These are phyloP conservation scores for Acanthamoeba healyi DNA, from an alignment of 208 protist species.

Conservation along the genomic window DNA sequence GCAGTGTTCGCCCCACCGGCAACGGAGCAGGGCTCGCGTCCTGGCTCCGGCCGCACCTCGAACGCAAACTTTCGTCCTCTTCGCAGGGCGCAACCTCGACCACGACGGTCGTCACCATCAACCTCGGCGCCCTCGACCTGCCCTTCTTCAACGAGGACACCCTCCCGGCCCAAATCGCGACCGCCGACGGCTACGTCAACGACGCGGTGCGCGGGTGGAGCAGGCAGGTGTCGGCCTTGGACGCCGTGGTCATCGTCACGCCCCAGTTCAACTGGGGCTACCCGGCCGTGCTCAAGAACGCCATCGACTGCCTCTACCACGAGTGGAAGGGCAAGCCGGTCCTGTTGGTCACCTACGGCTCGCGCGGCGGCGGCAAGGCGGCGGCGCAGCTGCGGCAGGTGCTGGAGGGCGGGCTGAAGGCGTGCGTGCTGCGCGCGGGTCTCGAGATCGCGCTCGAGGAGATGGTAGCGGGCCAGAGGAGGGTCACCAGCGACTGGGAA, in stretches of 20 bases:
- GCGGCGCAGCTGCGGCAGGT: conserved; percentile 19
- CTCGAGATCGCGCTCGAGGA: not conserved
- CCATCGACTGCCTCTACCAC: conserved; percentile 51
- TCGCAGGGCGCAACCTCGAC: not conserved
- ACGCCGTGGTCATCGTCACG: conserved; percentile 28
- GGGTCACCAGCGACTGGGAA: not conserved
- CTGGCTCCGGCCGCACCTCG: not conserved
- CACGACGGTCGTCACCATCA: not conserved
- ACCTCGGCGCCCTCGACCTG: not conserved
- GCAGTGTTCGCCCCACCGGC: not conserved
- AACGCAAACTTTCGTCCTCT: not conserved
- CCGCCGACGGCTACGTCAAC: not conserved
- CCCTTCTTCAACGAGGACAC: not conserved
- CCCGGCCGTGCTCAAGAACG: conserved; percentile 53
- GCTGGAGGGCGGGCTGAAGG: conserved; percentile 58
- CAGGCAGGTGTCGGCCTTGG: not conserved
- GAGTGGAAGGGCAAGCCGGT: conserved; percentile 39
- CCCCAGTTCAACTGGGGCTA: conserved; percentile 65
- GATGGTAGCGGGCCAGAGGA: not conserved
- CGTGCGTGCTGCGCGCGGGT: not conserved
- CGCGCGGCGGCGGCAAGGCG: not conserved
- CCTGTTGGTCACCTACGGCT: conserved; percentile 39
- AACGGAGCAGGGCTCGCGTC: not conserved
- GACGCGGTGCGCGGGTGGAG: not conserved
- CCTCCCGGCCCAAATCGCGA: not conserved